Conservation (phyloP, 805 yeast species). For the Helenozyma rhizophorensis region DNA sequence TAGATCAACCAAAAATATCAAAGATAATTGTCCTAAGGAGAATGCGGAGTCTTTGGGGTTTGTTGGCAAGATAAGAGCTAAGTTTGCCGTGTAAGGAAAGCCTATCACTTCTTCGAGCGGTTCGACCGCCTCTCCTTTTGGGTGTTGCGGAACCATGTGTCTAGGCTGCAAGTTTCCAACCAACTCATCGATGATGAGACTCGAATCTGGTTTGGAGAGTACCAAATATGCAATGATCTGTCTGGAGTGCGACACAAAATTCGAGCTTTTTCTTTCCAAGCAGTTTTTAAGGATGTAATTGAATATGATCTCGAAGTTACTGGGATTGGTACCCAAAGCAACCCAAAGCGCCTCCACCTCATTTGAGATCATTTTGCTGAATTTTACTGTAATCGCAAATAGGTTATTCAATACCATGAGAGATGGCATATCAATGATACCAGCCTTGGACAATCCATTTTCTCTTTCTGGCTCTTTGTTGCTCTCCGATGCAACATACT, state of each 20-base stretch:
- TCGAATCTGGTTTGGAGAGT: constrained; percentile 42
- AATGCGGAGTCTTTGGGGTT: constrained; percentile 69
- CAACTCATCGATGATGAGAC: constrained; percentile 54
- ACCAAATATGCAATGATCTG: constrained; percentile 80
- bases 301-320: constrained; percentile 68
- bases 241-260: constrained; percentile 72
- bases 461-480: constrained; percentile 3
- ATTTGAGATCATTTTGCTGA: constrained; percentile 67
- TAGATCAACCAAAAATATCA: constrained; percentile 80
- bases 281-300: constrained; percentile 68
- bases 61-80: constrained; percentile 51
- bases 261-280: constrained; percentile 62
- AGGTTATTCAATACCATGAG: constrained; percentile 75
- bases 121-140: constrained; percentile 16
- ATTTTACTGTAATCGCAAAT: constrained; percentile 79
- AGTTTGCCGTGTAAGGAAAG: constrained; percentile 73
- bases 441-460: neutral
- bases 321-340: constrained; percentile 72
- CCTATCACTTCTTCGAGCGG: constrained; percentile 19
- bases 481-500: constrained; percentile 13
- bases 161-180: constrained; percentile 74
- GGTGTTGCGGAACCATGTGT: constrained; percentile 77
- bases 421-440: constrained; percentile 24
- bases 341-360: constrained; percentile 96
- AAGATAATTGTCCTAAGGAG: constrained; percentile 82